Conservation (phyloP, 2,329 filamentous ascomycete species). For the Aspergillus sp. region DNA sequence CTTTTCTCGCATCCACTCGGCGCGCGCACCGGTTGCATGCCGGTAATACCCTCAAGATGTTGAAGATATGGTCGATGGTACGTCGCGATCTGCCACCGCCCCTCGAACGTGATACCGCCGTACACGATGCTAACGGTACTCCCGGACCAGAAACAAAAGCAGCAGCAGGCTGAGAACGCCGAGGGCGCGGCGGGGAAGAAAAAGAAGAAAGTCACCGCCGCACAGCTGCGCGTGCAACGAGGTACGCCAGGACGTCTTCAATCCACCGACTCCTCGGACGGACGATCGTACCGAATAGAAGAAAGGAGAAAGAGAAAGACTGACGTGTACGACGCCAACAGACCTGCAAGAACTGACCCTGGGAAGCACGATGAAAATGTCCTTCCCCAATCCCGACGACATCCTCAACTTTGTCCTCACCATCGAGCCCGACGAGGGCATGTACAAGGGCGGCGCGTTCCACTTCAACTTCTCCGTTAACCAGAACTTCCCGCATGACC, state of each 20-base stretch:
- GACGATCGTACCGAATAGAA: no score
- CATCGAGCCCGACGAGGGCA: conserved; percentile 56
- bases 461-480: conserved; percentile 90
- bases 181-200: conserved; percentile 76
- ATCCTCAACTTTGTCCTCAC: conserved; percentile 54
- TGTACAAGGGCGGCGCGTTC: conserved; percentile 86
- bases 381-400: conserved; percentile 59
- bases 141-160: conserved; percentile 63
- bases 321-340: conserved; percentile 13
- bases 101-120: background rate
- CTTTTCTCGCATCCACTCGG: no score
- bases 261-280: background rate
- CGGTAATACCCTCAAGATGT: conserved; percentile 62
- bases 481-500: conserved; percentile 94
- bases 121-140: background rate
- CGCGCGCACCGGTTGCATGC: background rate
- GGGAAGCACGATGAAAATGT: conserved; percentile 55
- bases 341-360: conserved; percentile 52
- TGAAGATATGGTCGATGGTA: conserved; percentile 99
- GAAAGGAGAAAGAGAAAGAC: background rate
- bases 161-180: conserved; percentile 93
- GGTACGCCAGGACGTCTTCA: no score
- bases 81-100: conserved; percentile 20
- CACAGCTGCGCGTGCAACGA: conserved; percentile 93
- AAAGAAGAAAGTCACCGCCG: conserved; percentile 98